Percentiles rank a stretch among this genome's conserved stretches.
Evolutionary conservation across 2,329 filamentous ascomycete species (phyloP).

Genomic region (Nannizziopsis arthrosporioides): DNA sequence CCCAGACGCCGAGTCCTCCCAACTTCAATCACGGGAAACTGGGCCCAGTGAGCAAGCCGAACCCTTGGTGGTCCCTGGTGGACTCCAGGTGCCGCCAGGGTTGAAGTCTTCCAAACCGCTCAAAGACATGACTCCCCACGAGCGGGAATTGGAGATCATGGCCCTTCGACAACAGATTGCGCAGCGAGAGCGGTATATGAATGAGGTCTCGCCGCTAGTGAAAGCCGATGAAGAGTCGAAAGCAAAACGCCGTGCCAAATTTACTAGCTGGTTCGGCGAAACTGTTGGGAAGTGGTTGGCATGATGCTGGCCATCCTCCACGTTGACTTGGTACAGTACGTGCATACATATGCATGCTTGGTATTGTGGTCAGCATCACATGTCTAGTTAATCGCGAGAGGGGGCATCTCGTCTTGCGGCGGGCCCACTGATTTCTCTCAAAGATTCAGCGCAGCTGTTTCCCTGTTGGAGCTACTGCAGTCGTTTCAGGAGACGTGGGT

Average conservation of each 20-base stretch:
- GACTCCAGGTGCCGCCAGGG: slow-evolving; percentile 25
- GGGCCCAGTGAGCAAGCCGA: slow-evolving; percentile 10
- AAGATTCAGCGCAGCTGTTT: too few relatives aligned
- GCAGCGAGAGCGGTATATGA: slow-evolving; percentile 27
- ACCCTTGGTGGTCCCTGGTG: slow-evolving; percentile 28
- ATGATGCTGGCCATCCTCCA: slow-evolving; percentile 13
- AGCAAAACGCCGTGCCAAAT: slow-evolving; percentile 29
- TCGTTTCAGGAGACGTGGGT: too few relatives aligned
- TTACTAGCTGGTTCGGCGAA: slow-evolving; percentile 34
- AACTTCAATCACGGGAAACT: background rate
- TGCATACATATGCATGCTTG: too few relatives aligned
- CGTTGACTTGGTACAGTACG: background rate
- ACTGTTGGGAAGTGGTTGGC: slow-evolving; percentile 34
- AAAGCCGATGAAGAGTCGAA: slow-evolving; percentile 29
- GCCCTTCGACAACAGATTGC: slow-evolving; percentile 29
- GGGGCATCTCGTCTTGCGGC: too few relatives aligned
- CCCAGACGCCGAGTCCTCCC: slow-evolving; percentile 20
- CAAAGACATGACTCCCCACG: slow-evolving; percentile 35
- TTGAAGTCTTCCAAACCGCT: slow-evolving; percentile 30
- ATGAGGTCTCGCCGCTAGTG: slow-evolving; percentile 29
- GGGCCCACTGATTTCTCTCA: too few relatives aligned
- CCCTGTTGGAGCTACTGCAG: too few relatives aligned
- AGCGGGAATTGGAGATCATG: slow-evolving; percentile 36
- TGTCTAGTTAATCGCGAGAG: too few relatives aligned
- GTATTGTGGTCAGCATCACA: too few relatives aligned